Evolutionary conservation across 2,329 filamentous ascomycete genomes (phyloP).

Genomic region (Septoria linicola): DNA sequence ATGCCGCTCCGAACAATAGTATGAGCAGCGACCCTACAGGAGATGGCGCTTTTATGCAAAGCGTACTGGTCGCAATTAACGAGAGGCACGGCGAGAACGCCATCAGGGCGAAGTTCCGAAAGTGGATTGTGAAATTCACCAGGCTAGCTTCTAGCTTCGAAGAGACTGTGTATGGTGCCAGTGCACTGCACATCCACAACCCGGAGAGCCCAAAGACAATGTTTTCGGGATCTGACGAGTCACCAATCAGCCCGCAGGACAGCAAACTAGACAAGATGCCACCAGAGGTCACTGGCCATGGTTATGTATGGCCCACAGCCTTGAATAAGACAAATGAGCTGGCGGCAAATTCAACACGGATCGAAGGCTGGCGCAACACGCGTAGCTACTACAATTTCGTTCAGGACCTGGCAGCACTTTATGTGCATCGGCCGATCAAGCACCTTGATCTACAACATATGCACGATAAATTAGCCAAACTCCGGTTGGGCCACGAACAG

Average conservation of each 20-base stretch:
- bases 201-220: constrained; percentile 37
- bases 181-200: constrained; percentile 71
- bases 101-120: constrained; percentile 87
- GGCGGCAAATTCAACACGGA: constrained; percentile 84
- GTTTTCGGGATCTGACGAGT: constrained; percentile 16
- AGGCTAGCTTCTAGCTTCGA: constrained; percentile 91
- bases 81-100: constrained; percentile 86
- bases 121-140: constrained; percentile 92
- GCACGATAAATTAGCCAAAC: constrained; percentile 81
- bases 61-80: constrained; percentile 77
- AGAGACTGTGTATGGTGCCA: constrained; percentile 90
- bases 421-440: constrained; percentile 59
- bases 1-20: constrained; percentile 33
- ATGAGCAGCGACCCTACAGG: constrained; percentile 68
- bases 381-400: constrained; percentile 95
- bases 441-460: constrained; percentile 87
- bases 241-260: constrained; percentile 18
- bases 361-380: constrained; percentile 96
- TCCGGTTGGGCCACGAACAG: constrained; percentile 73
- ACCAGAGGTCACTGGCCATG: constrained; percentile 62
- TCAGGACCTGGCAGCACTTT: constrained; percentile 40
- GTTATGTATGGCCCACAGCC: constrained; percentile 93
- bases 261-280: constrained; percentile 23
- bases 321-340: constrained; percentile 77
- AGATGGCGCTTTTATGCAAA: constrained; percentile 84